phyloP scores from a whole-genome alignment of 768 basidiomycete genomes.

The Xerocomellus dryophilus region DNA sequence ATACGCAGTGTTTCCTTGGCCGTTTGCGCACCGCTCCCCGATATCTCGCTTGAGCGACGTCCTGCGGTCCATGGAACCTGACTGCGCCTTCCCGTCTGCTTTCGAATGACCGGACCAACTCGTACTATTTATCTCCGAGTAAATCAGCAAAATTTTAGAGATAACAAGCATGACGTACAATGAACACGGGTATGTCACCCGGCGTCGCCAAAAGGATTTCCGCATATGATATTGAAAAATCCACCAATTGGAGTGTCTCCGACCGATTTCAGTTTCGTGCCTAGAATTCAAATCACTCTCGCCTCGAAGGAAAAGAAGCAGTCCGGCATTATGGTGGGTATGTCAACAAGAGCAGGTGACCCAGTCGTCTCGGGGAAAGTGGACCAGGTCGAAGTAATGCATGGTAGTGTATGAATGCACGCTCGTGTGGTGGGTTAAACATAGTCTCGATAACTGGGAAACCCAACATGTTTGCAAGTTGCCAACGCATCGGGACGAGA shows the following conservation, averaged over 20 bases:
- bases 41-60: conserved; percentile 40
- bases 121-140: conserved; percentile 44
- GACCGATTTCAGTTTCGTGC: background rate
- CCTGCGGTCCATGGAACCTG: conserved; percentile 28
- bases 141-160: background rate
- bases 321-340: no score
- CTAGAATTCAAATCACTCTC: background rate
- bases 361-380: no score
- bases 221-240: conserved; percentile 48
- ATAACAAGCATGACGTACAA: conserved; percentile 43
- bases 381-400: no score
- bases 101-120: conserved; percentile 57
- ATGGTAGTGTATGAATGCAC: no score
- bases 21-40: conserved; percentile 40
- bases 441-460: no score
- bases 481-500: no score
- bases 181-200: conserved; percentile 52
- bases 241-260: conserved; percentile 53
- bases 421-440: no score
- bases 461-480: no score
- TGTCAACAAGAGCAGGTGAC: no score
- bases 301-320: no score
- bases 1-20: conserved; percentile 56
- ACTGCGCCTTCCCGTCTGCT: conserved; percentile 36
- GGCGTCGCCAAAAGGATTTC: conserved; percentile 56